Conservation (phyloP, 768 basidiomycete genomes). For the Lentinula detonsa region DNA sequence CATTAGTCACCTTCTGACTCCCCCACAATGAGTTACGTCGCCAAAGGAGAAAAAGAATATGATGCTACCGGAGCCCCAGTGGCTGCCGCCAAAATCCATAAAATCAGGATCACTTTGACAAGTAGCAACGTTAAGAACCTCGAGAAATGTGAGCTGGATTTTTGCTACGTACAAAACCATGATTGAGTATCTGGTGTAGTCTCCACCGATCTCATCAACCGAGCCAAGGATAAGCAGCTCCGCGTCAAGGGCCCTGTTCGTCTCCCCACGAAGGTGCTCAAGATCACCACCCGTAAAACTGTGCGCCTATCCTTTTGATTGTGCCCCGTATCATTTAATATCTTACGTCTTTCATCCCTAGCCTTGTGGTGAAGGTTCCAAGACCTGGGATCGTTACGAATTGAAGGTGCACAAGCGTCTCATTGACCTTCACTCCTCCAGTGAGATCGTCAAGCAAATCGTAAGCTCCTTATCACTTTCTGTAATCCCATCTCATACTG, state of each 20-base stretch:
- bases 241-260: slow-evolving; percentile 98
- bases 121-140: slow-evolving; percentile 97
- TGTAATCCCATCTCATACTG: not conserved
- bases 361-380: slow-evolving; percentile 99
- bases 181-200: slow-evolving; percentile 39
- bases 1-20: slow-evolving; percentile 80
- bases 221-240: slow-evolving; percentile 99
- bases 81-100: slow-evolving; percentile 90
- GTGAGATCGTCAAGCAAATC: slow-evolving; percentile 99
- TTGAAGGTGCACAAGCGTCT: slow-evolving; percentile 99
- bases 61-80: slow-evolving; percentile 87
- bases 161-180: not conserved
- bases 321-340: not conserved
- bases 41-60: slow-evolving; percentile 97
- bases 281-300: slow-evolving; percentile 99
- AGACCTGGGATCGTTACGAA: slow-evolving; percentile 99
- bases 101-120: slow-evolving; percentile 98
- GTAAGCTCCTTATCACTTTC: slow-evolving; percentile 42
- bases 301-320: slow-evolving; percentile 38
- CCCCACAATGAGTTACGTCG: slow-evolving; percentile 94
- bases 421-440: slow-evolving; percentile 97
- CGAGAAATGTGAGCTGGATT: slow-evolving; percentile 79
- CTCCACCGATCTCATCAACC: slow-evolving; percentile 93
- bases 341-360: slow-evolving; percentile 22
- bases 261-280: slow-evolving; percentile 97